Evolutionary conservation across 305 asterid genomes (phyloP).

Genomic region (Rubia tinctorum): DNA sequence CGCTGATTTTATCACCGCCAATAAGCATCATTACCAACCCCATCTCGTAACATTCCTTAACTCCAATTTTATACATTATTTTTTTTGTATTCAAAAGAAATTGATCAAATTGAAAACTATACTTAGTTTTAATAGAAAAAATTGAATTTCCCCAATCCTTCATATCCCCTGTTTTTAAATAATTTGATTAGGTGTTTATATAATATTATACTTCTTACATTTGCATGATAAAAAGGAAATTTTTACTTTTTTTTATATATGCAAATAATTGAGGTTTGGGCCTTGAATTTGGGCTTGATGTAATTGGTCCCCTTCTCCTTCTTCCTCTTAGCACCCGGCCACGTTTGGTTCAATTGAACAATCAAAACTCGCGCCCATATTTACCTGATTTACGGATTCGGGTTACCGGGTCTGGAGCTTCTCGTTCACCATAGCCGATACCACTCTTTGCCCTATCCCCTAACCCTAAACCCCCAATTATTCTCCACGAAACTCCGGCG

Average conservation of each 20-base stretch:
- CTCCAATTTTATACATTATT: neutral
- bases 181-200: neutral
- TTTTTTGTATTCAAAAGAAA: neutral
- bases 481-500: neutral
- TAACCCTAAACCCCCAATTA: conserved; percentile 3
- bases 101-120: no score
- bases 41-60: neutral
- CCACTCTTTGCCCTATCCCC: neutral
- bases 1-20: neutral
- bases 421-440: conserved; percentile 14
- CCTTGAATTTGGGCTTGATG: conserved; percentile 10
- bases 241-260: neutral
- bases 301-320: neutral
- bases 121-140: neutral
- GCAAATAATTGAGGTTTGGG: neutral
- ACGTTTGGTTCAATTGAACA: conserved; percentile 3
- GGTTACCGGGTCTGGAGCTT: conserved; percentile 23
- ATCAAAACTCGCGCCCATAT: conserved; percentile 28
- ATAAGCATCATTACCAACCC: neutral
- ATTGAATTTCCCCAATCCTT: neutral
- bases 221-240: neutral
- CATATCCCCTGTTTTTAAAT: neutral
- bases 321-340: neutral
- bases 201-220: neutral
- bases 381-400: conserved; percentile 20